phyloP scores from a whole-genome alignment of 257 asterid species.

The Capsicum pubescens region DNA sequence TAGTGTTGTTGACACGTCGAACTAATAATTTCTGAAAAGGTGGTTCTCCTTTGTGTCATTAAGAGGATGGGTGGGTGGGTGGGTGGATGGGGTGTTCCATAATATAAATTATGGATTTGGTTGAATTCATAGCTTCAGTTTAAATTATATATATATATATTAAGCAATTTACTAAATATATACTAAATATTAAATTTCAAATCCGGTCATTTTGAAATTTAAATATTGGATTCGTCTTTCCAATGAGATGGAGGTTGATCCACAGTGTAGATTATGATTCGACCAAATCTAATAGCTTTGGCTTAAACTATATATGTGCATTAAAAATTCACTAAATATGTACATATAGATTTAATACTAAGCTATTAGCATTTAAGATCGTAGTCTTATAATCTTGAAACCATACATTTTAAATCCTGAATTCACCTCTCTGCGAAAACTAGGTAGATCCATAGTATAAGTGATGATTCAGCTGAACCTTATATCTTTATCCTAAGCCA shows the following conservation, averaged over 20 bases:
- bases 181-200: neutral
- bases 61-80: neutral
- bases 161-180: too few species aligned
- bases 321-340: neutral
- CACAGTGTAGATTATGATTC: neutral
- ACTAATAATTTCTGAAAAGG: neutral
- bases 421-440: neutral
- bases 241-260: accelerated
- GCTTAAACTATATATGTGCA: neutral
- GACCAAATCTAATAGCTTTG: neutral
- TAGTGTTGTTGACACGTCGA: neutral
- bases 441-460: neutral
- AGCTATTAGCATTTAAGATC: neutral
- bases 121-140: neutral
- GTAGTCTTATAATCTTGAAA: neutral
- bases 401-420: neutral
- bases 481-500: neutral
- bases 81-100: neutral
- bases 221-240: neutral
- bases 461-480: neutral
- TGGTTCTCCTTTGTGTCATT: neutral
- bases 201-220: neutral
- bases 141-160: neutral
- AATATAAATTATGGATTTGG: neutral
- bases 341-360: neutral